A percentile compares a stretch with the other conserved stretches of the same genome.
phyloP scores from a whole-genome alignment of 352 stramenopile genomes.

The Globisporangium heterothallicum region DNA sequence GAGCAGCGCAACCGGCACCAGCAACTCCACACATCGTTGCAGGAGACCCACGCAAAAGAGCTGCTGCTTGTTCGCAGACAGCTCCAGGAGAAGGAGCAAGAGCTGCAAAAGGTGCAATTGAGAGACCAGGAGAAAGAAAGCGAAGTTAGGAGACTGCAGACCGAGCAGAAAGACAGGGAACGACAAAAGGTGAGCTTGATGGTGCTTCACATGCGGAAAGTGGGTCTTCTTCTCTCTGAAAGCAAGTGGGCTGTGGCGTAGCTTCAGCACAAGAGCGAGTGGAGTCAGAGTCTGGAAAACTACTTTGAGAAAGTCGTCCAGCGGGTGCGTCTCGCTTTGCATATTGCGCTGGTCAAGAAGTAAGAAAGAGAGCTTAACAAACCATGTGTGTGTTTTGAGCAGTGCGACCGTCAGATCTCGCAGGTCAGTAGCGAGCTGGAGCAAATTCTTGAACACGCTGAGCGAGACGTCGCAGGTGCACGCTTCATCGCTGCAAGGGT shows the following conservation, averaged over 20 bases:
- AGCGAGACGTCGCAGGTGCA: constrained; percentile 29
- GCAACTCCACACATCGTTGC: constrained; percentile 1
- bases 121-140: neutral
- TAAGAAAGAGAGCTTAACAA: neutral
- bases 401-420: constrained; percentile 54
- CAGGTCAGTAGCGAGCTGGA: constrained; percentile 35
- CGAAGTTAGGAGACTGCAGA: constrained; percentile 10
- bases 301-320: constrained; percentile 31
- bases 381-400: neutral
- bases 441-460: constrained; percentile 33
- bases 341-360: neutral
- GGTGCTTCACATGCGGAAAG: neutral
- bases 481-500: constrained; percentile 56
- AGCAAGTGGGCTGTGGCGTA: constrained; percentile 1
- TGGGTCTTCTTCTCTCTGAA: neutral
- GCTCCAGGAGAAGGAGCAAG: constrained; percentile 20
- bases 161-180: constrained; percentile 6
- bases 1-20: constrained; percentile 3
- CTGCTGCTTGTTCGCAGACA: constrained; percentile 17
- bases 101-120: constrained; percentile 8
- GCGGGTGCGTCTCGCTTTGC: constrained; percentile 5
- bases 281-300: constrained; percentile 23
- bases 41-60: constrained; percentile 14
- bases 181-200: constrained; percentile 19
- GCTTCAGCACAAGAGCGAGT: constrained; percentile 12